Evolutionary conservation across 2,329 filamentous ascomycete genomes (phyloP).

Genomic region (Grosmannia huntii): DNA sequence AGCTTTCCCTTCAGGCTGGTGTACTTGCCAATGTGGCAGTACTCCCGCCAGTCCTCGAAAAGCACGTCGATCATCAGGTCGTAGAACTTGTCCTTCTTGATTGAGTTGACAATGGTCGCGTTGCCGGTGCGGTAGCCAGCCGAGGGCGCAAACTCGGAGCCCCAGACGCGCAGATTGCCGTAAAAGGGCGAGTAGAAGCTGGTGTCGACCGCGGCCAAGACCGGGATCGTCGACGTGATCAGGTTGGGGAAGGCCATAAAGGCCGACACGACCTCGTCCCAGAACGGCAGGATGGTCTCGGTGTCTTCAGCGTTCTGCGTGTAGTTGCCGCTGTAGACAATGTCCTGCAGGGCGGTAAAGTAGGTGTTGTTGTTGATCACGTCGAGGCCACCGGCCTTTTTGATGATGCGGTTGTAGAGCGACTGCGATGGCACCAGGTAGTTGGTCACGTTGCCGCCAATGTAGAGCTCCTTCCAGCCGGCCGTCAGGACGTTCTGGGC

Average conservation of each 20-base stretch:
- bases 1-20: conserved; percentile 1
- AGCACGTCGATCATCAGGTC: conserved; percentile 4
- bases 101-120: conserved; percentile 1
- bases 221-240: background rate
- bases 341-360: conserved; percentile 1
- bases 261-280: conserved; percentile 6
- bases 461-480: conserved; percentile 6
- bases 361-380: conserved; percentile 7
- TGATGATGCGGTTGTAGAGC: conserved; percentile 5
- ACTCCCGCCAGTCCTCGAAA: conserved; percentile 4
- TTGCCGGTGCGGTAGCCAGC: conserved; percentile 2
- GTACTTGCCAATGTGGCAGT: background rate
- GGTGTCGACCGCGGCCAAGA: conserved; percentile 4
- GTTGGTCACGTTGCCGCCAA: conserved; percentile 8
- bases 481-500: conserved; percentile 6
- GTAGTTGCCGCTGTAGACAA: conserved; percentile 7
- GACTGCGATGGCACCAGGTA: conserved; percentile 6
- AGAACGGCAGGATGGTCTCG: conserved; percentile 4
- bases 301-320: background rate
- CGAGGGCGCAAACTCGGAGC: conserved; percentile 3
- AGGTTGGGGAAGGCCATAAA: conserved; percentile 6
- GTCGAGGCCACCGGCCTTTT: conserved; percentile 1
- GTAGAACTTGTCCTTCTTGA: conserved; percentile 1
- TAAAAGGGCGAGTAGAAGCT: conserved; percentile 7
- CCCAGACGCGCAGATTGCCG: conserved; percentile 5